A percentile compares a stretch with the other conserved stretches of the same genome.
These are phyloP conservation scores for Prunus campanulata DNA, from an alignment of 306 rosid genomes.

Conservation along the genomic window DNA sequence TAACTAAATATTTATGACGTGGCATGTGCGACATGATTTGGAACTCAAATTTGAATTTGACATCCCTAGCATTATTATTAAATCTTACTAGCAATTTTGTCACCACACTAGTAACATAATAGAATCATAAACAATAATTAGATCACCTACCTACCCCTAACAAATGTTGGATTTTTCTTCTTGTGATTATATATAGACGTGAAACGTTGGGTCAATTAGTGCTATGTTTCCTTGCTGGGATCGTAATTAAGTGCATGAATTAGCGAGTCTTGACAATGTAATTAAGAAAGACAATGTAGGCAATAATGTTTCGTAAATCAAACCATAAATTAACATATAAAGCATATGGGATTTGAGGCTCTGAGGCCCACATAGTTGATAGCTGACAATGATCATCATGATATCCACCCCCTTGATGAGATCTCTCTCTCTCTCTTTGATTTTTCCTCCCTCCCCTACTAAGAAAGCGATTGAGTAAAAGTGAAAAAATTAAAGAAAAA, in stretches of 20 bases:
- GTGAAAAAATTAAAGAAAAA: background rate
- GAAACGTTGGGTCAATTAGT: background rate
- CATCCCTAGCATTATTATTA: background rate
- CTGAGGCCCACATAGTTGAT: conserved; percentile 26
- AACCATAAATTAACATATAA: conserved; percentile 55
- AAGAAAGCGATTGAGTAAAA: conserved; percentile 43
- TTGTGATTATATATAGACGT: background rate
- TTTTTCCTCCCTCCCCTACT: conserved; percentile 22
- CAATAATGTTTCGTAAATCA: conserved; percentile 34
- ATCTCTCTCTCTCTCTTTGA: conserved; percentile 22
- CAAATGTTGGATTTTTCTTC: background rate
- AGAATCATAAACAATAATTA: background rate
- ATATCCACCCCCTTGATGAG: conserved; percentile 41
- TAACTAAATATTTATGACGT: too few relatives aligned
- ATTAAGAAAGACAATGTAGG: conserved; percentile 10
- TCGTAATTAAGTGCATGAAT: background rate
- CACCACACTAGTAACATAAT: background rate
- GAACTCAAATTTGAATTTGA: too few relatives aligned
- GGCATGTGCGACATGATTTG: too few relatives aligned
- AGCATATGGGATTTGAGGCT: conserved; percentile 45
- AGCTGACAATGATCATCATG: conserved; percentile 43
- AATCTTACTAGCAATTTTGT: conserved; percentile 34
- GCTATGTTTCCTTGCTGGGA: background rate
- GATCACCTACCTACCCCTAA: background rate
- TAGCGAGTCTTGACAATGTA: conserved; percentile 5